Base-by-base conservation (phyloP, 176 grass and related monocot genomes). In the Ensete glaucum region DNA sequence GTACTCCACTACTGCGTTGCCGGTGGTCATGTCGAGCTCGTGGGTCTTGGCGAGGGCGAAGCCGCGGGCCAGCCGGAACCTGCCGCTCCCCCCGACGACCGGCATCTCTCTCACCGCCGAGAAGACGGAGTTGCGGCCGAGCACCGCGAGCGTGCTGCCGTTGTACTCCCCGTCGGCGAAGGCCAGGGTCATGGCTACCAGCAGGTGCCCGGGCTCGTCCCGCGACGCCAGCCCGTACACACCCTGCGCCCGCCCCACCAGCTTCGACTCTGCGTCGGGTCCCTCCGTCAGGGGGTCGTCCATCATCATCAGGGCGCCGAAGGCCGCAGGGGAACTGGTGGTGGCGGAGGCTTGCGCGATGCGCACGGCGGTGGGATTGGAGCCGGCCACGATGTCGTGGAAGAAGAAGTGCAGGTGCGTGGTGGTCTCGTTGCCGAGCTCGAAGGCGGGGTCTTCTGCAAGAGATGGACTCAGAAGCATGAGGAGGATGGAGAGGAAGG, bases 391-490 rank as follows among this genome's bases (percentile, higher is more conserved):
- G 53, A 88, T 69, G 71, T 95, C 85, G 62, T 90, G 91, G 76
- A 95, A 87, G 79, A 88, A 95, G 79, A 88, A 90, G 34, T 86
- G 88, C 51, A 95, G 85, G 69, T 90, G 88, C 10, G 79, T 84
- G 50, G 75, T 51, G 8, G 63, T 64, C 54, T 72, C 62, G 0
- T 72, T 13, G 0, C 58, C 66, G 5, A 24, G 62, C 21, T 64
- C 20, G 62, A 19, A 10, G 62, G 62, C 21, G 9, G 21, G 21
- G 62, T 9, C 20, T 8, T 9, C 9, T 8, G n/a, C 62, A 8
- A 24, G 21, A 11, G 21, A 22, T 24, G 22, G 21, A 64, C 21
- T 12, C 34, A 43, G 34, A 7, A 24, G n/a, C n/a, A 24, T 10
- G 62, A 24, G 20, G 8, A 23, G n/a, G 62, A 64, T 8, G n/a